Base-by-base conservation (phyloP, 108 stramenopile species). In the Cyclotella atomus region DNA sequence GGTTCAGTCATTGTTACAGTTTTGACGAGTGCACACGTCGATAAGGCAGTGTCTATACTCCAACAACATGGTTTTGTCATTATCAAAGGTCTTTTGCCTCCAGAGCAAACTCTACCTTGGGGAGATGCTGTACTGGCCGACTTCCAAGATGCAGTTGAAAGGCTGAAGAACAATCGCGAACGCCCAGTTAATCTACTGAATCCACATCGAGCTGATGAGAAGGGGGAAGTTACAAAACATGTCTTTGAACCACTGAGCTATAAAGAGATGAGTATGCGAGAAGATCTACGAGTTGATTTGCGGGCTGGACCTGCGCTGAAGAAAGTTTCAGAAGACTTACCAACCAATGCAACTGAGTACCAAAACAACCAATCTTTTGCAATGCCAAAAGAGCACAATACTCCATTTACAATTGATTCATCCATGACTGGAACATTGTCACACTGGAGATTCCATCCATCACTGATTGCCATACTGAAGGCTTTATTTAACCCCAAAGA, bases 221-320 rank as follows among this genome's bases (percentile, higher is more conserved):
- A 55, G 32, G 64, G 19, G 17, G 28, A 45, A 21, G 44, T 16
- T 5, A 30, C 60, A 38, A 29, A 49, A 38, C 59, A 45, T 16
- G 57, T 53, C 36, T 67, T 49, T 35, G 89, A 91, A 46, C 93
- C 91, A 15, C 68, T 88, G 50, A 65, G 67, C 52, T 95, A 92
- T 46, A 77, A 76, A 61, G 94, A 95, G 79, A 68, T 91, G 70
- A 86, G 91, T n/a, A 92, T 92, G 94, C 61, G 94, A 46, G 94
- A 92, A 84, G 91, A 94, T 64, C 64, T 94, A 17, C 88, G 93
- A 7, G 60, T 94, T 28, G 93, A 94, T 81, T 57, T 94, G 30
- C 60, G 93, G 46, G 64, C 87, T 50, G 93, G 91, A 35, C 91
- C 91, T 0, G 38, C 52, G 1, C 79, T 94, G 68, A 30, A 60